Conservation (phyloP, 257 asterid species). For the Solanum lignicaule region DNA sequence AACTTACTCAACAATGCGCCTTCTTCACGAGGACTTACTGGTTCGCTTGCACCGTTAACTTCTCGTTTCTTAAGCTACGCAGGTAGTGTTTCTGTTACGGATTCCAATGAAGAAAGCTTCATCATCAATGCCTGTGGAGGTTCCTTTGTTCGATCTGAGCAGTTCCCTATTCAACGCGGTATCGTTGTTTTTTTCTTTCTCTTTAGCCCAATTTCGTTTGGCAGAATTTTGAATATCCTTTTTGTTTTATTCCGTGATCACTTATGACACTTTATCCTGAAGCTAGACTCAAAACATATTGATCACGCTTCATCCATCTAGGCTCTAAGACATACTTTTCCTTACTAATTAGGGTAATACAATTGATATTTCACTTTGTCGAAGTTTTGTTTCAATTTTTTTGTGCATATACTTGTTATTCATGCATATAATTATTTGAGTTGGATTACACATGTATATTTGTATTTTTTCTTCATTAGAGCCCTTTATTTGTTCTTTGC, state of each 20-base stretch:
- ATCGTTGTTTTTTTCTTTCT: neutral
- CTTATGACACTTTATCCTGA: neutral
- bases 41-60: neutral
- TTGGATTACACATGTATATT: too few species aligned
- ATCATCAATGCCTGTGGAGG: neutral
- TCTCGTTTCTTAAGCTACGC: neutral
- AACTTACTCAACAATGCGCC: neutral
- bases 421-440: neutral
- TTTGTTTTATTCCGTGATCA: neutral
- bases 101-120: neutral
- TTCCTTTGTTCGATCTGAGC: neutral
- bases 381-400: neutral
- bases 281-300: too few species aligned
- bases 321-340: neutral
- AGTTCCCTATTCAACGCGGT: conserved; percentile 1
- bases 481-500: too few species aligned
- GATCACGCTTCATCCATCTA: too few species aligned
- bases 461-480: too few species aligned
- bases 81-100: neutral
- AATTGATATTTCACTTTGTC: neutral
- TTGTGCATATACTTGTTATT: neutral
- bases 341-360: neutral
- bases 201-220: neutral
- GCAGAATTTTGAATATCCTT: neutral
- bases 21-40: neutral